These are phyloP conservation scores for Penicillium italicum DNA, from an alignment of 2,329 filamentous ascomycete species.

Conservation along the genomic window DNA sequence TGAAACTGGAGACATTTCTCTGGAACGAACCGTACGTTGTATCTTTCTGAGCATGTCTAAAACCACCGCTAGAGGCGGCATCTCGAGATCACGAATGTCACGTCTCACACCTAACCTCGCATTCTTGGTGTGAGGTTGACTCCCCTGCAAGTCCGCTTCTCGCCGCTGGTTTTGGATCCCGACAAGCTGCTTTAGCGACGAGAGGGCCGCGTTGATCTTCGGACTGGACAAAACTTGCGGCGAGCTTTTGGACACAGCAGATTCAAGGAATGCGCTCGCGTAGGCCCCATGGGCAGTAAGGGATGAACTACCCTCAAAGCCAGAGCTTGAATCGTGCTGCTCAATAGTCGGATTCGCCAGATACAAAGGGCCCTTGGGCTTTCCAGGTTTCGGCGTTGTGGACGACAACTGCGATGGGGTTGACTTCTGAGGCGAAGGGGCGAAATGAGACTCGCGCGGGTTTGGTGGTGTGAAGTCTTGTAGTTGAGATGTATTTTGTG, in stretches of 20 bases:
- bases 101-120: constrained; percentile 17
- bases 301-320: constrained; percentile 51
- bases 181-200: constrained; percentile 39
- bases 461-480: not conserved
- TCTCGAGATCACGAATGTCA: constrained; percentile 34
- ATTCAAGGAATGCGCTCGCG: constrained; percentile 45
- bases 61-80: constrained; percentile 38
- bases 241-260: constrained; percentile 36
- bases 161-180: constrained; percentile 33
- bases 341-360: constrained; percentile 25
- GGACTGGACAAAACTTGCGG: constrained; percentile 34
- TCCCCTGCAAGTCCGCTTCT: constrained; percentile 23
- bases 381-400: not conserved
- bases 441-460: constrained; percentile 5
- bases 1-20: not conserved
- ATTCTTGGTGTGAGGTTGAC: constrained; percentile 28
- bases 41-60: constrained; percentile 31
- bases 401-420: constrained; percentile 5
- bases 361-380: constrained; percentile 13
- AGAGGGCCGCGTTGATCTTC: constrained; percentile 39
- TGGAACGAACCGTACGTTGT: constrained; percentile 28
- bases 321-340: constrained; percentile 26
- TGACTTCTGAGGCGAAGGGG: constrained; percentile 6
- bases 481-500: constrained; percentile 8
- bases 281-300: constrained; percentile 49